Conservation (phyloP, 441 rosid species). For the Adansonia gregorii region DNA sequence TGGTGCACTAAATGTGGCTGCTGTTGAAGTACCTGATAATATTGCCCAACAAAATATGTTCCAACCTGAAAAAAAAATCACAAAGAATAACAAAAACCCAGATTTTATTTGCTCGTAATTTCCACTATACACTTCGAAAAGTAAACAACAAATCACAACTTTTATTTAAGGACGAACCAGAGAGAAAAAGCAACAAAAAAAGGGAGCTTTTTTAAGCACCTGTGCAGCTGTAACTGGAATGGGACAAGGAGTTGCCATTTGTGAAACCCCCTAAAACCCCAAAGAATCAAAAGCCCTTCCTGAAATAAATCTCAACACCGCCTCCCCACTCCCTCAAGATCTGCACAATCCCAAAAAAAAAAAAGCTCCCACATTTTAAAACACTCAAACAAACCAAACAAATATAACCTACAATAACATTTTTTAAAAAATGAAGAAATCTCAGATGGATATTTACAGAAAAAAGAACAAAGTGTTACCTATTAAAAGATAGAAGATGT, state of each 20-base stretch:
- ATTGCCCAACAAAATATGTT: slow-evolving; percentile 83
- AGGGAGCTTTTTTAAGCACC: slow-evolving; percentile 34
- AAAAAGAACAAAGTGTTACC: no score
- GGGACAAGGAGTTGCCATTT: slow-evolving; percentile 61
- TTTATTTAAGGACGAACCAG: not conserved
- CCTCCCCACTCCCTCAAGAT: slow-evolving; percentile 37
- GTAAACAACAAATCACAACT: not conserved
- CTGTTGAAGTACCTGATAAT: slow-evolving; percentile 75
- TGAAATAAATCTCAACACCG: slow-evolving; percentile 33
- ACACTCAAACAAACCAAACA: not conserved
- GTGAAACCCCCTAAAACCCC: slow-evolving; percentile 32
- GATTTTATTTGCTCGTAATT: not conserved
- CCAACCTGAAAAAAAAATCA: no score
- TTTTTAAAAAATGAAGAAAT: not conserved
- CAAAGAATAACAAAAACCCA: not conserved
- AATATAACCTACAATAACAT: not conserved
- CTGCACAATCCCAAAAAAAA: slow-evolving; percentile 30
- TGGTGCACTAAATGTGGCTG: slow-evolving; percentile 78
- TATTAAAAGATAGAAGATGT: no score
- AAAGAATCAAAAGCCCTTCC: slow-evolving; percentile 30
- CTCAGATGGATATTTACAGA: not conserved
- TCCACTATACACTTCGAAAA: not conserved
- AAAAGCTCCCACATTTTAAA: no score
- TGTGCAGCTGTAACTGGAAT: slow-evolving; percentile 64
- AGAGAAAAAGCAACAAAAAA: not conserved